These are phyloP conservation scores for Malus domestica DNA, from an alignment of 306 rosid genomes.

Conservation along the genomic window ASM211411v1 NC_041793.1:33879501-33880000, in stretches of 20 bases:
- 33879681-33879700: constrained; percentile 1
- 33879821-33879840: not conserved
- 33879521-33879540: not conserved
- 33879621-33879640: not conserved
- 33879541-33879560: not conserved
- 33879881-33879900: not conserved
- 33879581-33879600: not conserved
- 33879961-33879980: not conserved
- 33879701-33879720: not conserved
- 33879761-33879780: not conserved
- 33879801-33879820: not conserved
- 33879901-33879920: no score
- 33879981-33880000: not conserved
- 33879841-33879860: not conserved
- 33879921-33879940: no score
- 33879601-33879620: not conserved
- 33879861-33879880: constrained; percentile 7
- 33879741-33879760: not conserved
- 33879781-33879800: not conserved
- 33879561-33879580: not conserved
- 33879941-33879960: no score
- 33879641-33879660: not conserved
- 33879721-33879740: not conserved
- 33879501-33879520: not conserved
- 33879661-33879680: not conserved